These are phyloP conservation scores for Dispira simplex DNA, from an alignment of 192 early-diverging fungal species.

Conservation along the genomic window DNA sequence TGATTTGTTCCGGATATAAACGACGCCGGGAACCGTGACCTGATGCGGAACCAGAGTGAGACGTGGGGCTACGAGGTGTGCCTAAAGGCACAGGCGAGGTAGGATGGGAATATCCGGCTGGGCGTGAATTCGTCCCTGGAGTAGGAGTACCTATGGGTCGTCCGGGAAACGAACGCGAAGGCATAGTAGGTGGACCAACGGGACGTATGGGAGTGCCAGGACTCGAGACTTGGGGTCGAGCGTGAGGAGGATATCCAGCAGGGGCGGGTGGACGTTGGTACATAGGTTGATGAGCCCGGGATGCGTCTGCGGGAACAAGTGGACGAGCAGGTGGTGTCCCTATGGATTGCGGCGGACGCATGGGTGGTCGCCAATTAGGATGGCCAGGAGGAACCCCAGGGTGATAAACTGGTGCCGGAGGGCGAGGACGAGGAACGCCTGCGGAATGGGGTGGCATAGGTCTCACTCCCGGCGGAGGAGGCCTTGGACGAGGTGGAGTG, in stretches of 20 bases:
- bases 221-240: not conserved
- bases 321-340: too few species aligned
- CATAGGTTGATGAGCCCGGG: not conserved
- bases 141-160: not conserved
- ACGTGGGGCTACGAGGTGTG: not conserved
- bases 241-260: not conserved
- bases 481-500: too few species aligned
- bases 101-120: not conserved
- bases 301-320: too few species aligned
- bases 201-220: not conserved
- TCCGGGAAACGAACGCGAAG: not conserved
- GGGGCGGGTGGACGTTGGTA: not conserved
- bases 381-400: too few species aligned
- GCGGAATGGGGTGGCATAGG: too few species aligned
- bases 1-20: constrained; percentile 21
- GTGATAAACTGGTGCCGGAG: too few species aligned
- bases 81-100: constrained; percentile 9
- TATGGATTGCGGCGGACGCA: too few species aligned
- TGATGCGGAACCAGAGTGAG: constrained; percentile 6
- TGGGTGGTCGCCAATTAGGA: too few species aligned
- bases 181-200: not conserved
- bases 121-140: constrained; percentile 3
- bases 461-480: too few species aligned
- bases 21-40: constrained; percentile 15
- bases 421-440: too few species aligned